Base-by-base conservation (phyloP, 441 rosid species). In the Omphalea diandra region DNA sequence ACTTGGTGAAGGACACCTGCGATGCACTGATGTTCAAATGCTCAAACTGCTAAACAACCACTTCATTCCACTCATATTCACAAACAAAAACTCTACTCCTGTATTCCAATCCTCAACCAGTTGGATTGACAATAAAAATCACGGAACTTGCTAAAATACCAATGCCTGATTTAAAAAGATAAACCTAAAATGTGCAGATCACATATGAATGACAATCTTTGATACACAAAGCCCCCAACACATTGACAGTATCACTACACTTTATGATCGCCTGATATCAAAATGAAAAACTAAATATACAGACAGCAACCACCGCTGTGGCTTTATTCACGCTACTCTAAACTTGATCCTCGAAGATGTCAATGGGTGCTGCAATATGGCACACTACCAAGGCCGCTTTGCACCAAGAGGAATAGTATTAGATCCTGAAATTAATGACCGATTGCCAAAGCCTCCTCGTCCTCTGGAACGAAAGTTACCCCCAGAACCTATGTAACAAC, bases 381-480 rank as follows among this genome's bases (percentile, higher is more conserved):
- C 49, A 35, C 11, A 71, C 75, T 88, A 88, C 91, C 93, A 86
- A 63, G 78, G 76, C 83, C 87, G 83, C 73, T 67, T 83, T 61
- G 75, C 87, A 77, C 99, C 97, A n/a, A 90, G 79, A 65, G 96
- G 95, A 67, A 82, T 71, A 27, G 77, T 73, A 79, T 89, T 95
- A 1, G 98, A 92, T 61, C 93, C 97, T 43, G 98, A 89, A 67
- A 86, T 81, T 57, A 70, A 29, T 26, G 83, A 63, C 29, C 94
- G 82, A 82, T 85, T 83, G 36, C 89, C 90, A 77, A 80, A 85
- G 67, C 97, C 85, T 50, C 94, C 90, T 58, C 94, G 84, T 31
- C 93, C 93, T 67, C 96, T 85, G 33, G 95, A 78, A n/a, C 96
- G 88, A 72, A 90, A 87, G 75, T 80, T 86, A 36, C 89, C 82